Base-by-base conservation (phyloP, 768 basidiomycete genomes). In the Hemileccinum impolitum region DNA sequence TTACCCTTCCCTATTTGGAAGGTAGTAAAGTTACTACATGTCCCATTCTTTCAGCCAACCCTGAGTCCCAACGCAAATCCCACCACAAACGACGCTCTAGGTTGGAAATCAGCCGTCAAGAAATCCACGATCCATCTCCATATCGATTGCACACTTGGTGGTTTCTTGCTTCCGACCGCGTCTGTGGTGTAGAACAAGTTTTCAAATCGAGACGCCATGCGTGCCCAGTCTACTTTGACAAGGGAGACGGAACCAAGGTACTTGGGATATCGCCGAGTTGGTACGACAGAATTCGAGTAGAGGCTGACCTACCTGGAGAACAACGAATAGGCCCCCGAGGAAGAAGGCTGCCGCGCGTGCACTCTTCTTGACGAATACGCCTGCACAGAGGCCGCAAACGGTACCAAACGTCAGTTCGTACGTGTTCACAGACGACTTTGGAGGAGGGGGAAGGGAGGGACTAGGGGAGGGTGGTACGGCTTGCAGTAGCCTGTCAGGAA, bases 311-410 rank as follows among this genome's bases (percentile, higher is more conserved):
- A 92, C 94, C 80, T 95, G 94, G 9, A 98, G 78, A 39, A 97
- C 69, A 18, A 97, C 86, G 56, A 96, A 98, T 2, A 90, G 72
- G 3, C 92, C 93, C 3, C 95, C 95, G n/a, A 96, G 70, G 37
- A 87, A 63, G 70, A 92, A 94, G 0, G 94, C 95, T 11, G 85
- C 68, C 2, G 80, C 74, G 65, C 85, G 90, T 8, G 85, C 81
- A n/a, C 95, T 94, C 67, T 95, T 97, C 71, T 96, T 97, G 58
- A 95, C 75, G 62, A 98, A 98, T 0, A 98, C 77, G 0, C 95
- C 95, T 0, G 91, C 83, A 60, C 92, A 96, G 36, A 98, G 64
- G 0, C 95, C 95, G 48, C 84, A 80, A 0, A 89, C 84, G 5
- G 92, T 90, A 11, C 95, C 95, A 63, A 97, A 97, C 0, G 84